phyloP scores from a whole-genome alignment of 2,329 filamentous ascomycete genomes.

The Colletotrichum magnum region DNA sequence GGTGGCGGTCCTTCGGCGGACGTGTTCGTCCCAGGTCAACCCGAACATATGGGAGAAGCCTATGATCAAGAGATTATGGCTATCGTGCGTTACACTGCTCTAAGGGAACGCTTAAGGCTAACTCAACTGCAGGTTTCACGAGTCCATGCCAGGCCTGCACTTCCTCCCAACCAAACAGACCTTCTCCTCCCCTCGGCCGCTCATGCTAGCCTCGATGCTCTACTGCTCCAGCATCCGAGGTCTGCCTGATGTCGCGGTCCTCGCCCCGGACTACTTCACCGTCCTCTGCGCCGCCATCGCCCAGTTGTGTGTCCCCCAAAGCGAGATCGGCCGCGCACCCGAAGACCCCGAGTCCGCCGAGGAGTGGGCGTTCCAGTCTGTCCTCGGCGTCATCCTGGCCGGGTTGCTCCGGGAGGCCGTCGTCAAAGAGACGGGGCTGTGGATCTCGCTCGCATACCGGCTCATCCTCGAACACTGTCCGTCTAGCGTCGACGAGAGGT shows the following conservation, averaged over 20 bases:
- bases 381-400: conserved; percentile 57
- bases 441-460: conserved; percentile 59
- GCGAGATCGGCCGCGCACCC: conserved; percentile 46
- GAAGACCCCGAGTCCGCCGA: conserved; percentile 46
- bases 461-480: conserved; percentile 58
- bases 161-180: conserved; percentile 59
- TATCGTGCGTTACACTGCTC: conserved; percentile 44
- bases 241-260: conserved; percentile 49
- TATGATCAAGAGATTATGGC: conserved; percentile 53
- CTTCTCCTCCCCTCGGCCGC: conserved; percentile 57
- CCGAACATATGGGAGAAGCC: conserved; percentile 50
- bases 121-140: conserved; percentile 53
- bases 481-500: conserved; percentile 53
- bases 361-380: conserved; percentile 58
- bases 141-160: conserved; percentile 60
- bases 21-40: conserved; percentile 44
- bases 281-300: conserved; percentile 56
- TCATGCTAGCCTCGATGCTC: conserved; percentile 59
- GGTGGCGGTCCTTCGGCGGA: conserved; percentile 47
- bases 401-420: conserved; percentile 58
- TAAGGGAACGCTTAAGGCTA: background rate
- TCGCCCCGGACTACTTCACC: conserved; percentile 55
- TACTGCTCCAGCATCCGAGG: conserved; percentile 57
- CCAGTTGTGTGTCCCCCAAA: conserved; percentile 55
- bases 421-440: conserved; percentile 57